Evolutionary conservation across 2,329 filamentous ascomycete genomes (phyloP).

Genomic region (Volutella citrinella): DNA sequence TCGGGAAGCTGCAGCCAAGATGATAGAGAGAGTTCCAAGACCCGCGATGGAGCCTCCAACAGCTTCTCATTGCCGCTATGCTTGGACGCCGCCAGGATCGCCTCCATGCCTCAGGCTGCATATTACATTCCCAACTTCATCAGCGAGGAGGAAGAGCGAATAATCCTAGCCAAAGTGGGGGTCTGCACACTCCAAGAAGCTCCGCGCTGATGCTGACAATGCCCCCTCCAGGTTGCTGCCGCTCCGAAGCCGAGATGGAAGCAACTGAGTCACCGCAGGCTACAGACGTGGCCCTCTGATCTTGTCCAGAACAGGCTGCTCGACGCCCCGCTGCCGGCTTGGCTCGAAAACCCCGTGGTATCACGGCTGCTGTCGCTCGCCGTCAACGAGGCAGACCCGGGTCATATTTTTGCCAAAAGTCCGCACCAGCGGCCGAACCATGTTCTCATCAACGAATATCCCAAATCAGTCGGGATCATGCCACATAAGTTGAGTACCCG

Average conservation of each 20-base stretch:
- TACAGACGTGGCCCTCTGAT: conserved; percentile 87
- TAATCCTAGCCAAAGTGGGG: conserved; percentile 67
- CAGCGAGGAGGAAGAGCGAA: conserved; percentile 66
- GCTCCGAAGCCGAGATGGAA: conserved; percentile 81
- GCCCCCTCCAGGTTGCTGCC: conserved; percentile 46
- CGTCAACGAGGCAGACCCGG: conserved; percentile 24
- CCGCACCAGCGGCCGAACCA: conserved; percentile 82
- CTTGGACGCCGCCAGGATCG: conserved; percentile 52
- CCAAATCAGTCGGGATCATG: conserved; percentile 89
- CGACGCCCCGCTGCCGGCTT: conserved; percentile 68
- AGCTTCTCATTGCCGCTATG: conserved; percentile 39
- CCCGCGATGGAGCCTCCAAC: conserved; percentile 7
- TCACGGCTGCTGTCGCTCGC: conserved; percentile 54
- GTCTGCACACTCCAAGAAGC: conserved; percentile 17
- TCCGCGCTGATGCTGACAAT: conserved; percentile 14
- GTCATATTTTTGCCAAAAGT: conserved; percentile 56
- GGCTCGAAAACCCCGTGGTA: conserved; percentile 70
- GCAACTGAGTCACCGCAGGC: conserved; percentile 78
- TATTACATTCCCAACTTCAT: conserved; percentile 91
- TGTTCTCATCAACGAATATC: conserved; percentile 91
- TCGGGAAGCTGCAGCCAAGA: too few relatives aligned
- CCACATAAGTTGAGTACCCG: conserved; percentile 66
- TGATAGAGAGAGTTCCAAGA: too few relatives aligned
- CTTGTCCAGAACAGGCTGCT: conserved; percentile 77
- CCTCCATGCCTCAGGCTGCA: conserved; percentile 58